phyloP scores from a whole-genome alignment of 306 rosid genomes.

The Hippophae gyantsensis region DNA sequence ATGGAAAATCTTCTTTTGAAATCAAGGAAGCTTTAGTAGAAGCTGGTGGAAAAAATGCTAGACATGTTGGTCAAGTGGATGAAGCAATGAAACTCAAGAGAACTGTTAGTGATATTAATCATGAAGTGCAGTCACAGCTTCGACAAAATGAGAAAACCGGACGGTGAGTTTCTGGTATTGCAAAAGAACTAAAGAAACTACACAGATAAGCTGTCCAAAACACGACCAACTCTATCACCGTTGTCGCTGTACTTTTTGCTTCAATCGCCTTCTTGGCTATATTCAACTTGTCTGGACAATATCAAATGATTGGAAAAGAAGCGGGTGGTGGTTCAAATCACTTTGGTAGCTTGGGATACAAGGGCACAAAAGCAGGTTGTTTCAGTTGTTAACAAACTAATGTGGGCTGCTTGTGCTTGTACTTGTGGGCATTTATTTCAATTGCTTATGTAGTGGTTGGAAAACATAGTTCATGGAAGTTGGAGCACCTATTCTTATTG shows the following conservation, averaged over 20 bases:
- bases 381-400: constrained; percentile 83
- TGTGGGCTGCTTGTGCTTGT: constrained; percentile 98
- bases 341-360: constrained; percentile 97
- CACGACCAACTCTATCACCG: constrained; percentile 72
- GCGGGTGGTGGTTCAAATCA: constrained; percentile 86
- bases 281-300: constrained; percentile 86
- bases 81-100: constrained; percentile 92
- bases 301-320: constrained; percentile 16
- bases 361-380: constrained; percentile 85
- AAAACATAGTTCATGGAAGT: constrained; percentile 40
- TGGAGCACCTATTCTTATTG: constrained; percentile 69
- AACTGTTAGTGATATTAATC: constrained; percentile 90
- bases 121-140: constrained; percentile 82
- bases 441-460: constrained; percentile 80
- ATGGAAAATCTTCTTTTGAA: constrained; percentile 63
- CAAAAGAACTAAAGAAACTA: constrained; percentile 83
- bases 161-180: constrained; percentile 79
- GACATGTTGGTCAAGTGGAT: constrained; percentile 67
- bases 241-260: constrained; percentile 91
- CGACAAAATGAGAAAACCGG: constrained; percentile 73
- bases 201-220: constrained; percentile 90
- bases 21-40: constrained; percentile 59
- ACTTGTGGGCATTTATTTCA: constrained; percentile 84
- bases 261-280: constrained; percentile 94
- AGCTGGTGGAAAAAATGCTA: constrained; percentile 78